Conservation (phyloP, 495 filamentous ascomycete species). For the Penicillium ucsense region DNA sequence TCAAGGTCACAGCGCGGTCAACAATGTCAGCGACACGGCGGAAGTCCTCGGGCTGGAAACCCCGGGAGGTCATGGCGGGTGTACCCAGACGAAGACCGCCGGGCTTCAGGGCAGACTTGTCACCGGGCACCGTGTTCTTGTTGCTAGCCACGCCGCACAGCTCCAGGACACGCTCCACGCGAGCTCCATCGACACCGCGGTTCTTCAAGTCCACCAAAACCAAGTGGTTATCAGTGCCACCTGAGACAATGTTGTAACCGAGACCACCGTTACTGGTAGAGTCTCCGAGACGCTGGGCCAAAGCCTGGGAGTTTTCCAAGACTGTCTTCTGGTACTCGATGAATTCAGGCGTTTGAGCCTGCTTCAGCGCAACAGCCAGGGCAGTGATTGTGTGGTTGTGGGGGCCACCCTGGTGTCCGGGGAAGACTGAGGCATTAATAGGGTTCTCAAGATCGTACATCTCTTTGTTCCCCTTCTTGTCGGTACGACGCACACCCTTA, state of each 20-base stretch:
- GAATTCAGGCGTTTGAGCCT: constrained; percentile 86
- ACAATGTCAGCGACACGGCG: constrained; percentile 83
- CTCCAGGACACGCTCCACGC: constrained; percentile 90
- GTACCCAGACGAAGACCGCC: constrained; percentile 88
- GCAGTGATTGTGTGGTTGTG: constrained; percentile 99
- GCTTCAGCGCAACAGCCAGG: constrained; percentile 83
- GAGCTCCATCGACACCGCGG: constrained; percentile 78
- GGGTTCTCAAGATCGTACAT: constrained; percentile 88
- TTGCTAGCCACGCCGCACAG: constrained; percentile 92
- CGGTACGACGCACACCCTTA: constrained; percentile 73
- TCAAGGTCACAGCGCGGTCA: constrained; percentile 81
- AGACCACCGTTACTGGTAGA: constrained; percentile 64
- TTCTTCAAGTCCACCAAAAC: constrained; percentile 93
- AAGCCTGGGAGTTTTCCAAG: constrained; percentile 77
- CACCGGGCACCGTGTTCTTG: constrained; percentile 97
- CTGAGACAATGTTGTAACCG: constrained; percentile 85
- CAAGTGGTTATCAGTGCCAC: constrained; percentile 94
- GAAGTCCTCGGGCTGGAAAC: constrained; percentile 82
- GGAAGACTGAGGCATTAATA: constrained; percentile 96
- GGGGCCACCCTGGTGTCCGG: constrained; percentile 95
- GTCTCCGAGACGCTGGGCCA: constrained; percentile 63
- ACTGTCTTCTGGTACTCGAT: constrained; percentile 80
- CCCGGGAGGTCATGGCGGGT: constrained; percentile 94
- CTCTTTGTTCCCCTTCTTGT: constrained; percentile 78
- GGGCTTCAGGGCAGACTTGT: constrained; percentile 84